These are phyloP conservation scores for Ophiostoma quercus DNA, from an alignment of 2,329 filamentous ascomycete species.

Conservation along the genomic window DNA sequence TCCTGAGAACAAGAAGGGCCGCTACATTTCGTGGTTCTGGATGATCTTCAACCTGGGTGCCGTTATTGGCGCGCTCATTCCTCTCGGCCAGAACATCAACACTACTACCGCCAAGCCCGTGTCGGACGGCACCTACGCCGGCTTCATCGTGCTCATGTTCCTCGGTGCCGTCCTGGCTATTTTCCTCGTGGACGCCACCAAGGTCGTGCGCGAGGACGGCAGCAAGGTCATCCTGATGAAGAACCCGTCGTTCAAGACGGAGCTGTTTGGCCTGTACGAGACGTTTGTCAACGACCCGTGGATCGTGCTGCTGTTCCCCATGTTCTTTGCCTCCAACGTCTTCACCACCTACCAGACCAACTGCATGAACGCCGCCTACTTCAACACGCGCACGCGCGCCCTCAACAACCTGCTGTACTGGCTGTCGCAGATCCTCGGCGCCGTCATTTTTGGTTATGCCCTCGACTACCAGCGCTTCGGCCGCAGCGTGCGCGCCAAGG, in stretches of 20 bases:
- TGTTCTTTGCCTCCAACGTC: constrained; percentile 76
- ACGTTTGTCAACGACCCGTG: constrained; percentile 66
- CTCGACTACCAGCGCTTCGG: constrained; percentile 58
- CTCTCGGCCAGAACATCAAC: constrained; percentile 60
- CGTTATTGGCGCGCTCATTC: constrained; percentile 75
- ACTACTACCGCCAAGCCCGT: constrained; percentile 39
- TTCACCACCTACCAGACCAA: constrained; percentile 75
- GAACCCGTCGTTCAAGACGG: constrained; percentile 79
- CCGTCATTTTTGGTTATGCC: constrained; percentile 64
- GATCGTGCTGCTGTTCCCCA: constrained; percentile 71
- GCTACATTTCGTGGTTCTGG: constrained; percentile 90
- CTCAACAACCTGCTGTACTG: constrained; percentile 79
- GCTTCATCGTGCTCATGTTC: constrained; percentile 31
- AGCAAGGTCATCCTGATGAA: constrained; percentile 82
- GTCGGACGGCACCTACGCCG: constrained; percentile 30
- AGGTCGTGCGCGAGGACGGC: constrained; percentile 70
- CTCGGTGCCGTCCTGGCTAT: constrained; percentile 58
- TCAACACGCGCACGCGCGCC: constrained; percentile 66
- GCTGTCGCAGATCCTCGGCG: constrained; percentile 70
- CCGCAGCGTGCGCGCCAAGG: constrained; percentile 63
- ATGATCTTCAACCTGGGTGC: constrained; percentile 90
- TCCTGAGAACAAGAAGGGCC: constrained; percentile 72
- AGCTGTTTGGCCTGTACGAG: constrained; percentile 69
- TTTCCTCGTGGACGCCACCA: constrained; percentile 63
- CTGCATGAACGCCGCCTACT: constrained; percentile 63